phyloP scores from a whole-genome alignment of 2,329 filamentous ascomycete species.

The Beauveria australis region DNA sequence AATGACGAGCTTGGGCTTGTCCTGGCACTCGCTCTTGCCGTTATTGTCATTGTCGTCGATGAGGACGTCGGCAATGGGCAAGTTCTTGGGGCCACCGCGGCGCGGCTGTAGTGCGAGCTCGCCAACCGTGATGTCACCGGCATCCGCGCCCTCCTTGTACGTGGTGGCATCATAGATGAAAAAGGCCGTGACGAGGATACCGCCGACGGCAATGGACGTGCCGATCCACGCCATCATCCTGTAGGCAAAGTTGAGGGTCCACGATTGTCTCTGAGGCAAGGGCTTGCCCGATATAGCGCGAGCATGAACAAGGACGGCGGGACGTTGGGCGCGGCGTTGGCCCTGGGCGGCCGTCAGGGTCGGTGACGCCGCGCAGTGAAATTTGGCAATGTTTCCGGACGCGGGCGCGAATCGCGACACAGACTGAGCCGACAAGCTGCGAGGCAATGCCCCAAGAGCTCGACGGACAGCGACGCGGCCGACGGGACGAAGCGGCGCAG shows the following conservation, averaged over 20 bases:
- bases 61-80: constrained; percentile 80
- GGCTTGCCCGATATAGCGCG: constrained; percentile 45
- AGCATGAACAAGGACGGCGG: constrained; percentile 18
- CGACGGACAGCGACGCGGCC: not conserved
- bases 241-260: constrained; percentile 52
- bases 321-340: not conserved
- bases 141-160: constrained; percentile 63
- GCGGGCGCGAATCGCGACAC: constrained; percentile 35
- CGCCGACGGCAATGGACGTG: constrained; percentile 63
- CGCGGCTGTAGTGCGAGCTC: constrained; percentile 72
- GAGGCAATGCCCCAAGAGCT: constrained; percentile 19
- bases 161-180: constrained; percentile 92
- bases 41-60: constrained; percentile 82
- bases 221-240: constrained; percentile 56
- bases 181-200: constrained; percentile 66
- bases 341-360: not conserved
- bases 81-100: constrained; percentile 84
- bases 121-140: constrained; percentile 73
- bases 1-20: constrained; percentile 89
- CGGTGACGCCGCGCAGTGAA: not conserved
- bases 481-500: constrained; percentile 5
- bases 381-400: not conserved
- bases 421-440: constrained; percentile 46
- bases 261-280: constrained; percentile 39
- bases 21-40: constrained; percentile 60